phyloP scores from a whole-genome alignment of 345 rosid genomes.

The Passiflora organensis region DNA sequence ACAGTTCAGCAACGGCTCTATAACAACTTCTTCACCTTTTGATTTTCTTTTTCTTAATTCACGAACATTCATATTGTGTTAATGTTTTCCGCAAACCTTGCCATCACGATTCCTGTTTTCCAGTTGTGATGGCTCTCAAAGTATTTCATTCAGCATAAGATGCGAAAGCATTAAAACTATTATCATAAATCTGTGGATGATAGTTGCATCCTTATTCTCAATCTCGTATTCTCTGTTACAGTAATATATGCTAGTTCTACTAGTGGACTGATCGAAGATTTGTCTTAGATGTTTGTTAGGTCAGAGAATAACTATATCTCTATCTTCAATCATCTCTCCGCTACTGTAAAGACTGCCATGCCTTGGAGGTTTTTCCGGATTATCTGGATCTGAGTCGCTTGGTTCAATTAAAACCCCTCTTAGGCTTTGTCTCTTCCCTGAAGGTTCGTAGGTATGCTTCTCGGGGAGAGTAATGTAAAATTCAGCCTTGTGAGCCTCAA shows the following conservation, averaged over 20 bases:
- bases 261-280: neutral
- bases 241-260: neutral
- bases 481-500: constrained; percentile 32
- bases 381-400: constrained; percentile 58
- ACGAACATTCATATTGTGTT: neutral
- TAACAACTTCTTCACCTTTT: no score
- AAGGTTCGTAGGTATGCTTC: constrained; percentile 52
- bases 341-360: constrained; percentile 63
- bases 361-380: constrained; percentile 61
- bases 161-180: constrained; percentile 1
- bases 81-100: neutral
- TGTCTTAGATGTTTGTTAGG: neutral
- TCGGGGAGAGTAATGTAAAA: constrained; percentile 34
- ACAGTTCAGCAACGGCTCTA: no score
- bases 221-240: neutral
- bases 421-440: constrained; percentile 58
- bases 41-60: neutral
- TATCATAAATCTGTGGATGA: constrained; percentile 11
- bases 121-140: neutral
- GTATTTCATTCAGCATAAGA: constrained; percentile 12
- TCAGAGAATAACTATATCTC: constrained; percentile 36
- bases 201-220: constrained; percentile 29
- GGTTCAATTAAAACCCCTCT: constrained; percentile 75
- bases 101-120: neutral
- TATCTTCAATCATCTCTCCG: constrained; percentile 33